Conservation (phyloP, 768 basidiomycete species). For the Lactarius hengduanensis region DNA sequence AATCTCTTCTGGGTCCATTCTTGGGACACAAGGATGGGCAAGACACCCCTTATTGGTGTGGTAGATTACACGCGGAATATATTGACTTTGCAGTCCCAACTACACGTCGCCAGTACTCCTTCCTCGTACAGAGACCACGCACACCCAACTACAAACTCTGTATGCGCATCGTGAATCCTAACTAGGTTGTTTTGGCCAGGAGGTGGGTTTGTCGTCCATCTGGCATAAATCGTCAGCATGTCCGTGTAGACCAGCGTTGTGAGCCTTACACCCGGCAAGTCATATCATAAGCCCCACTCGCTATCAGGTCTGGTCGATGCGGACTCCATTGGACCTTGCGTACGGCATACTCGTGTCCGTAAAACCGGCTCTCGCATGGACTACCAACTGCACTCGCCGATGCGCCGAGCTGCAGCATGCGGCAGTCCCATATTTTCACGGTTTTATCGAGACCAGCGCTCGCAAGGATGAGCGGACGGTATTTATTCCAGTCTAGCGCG, state of each 20-base stretch:
- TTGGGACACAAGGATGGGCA: neutral
- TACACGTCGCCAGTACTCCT: slow-evolving; percentile 82
- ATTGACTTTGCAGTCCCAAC: slow-evolving; percentile 87
- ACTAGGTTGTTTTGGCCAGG: slow-evolving; percentile 52
- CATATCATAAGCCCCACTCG: slow-evolving; percentile 90
- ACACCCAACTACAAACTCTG: slow-evolving; percentile 92
- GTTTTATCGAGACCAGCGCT: slow-evolving; percentile 77
- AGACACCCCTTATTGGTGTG: neutral
- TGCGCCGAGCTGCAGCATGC: slow-evolving; percentile 64
- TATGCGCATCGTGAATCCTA: slow-evolving; percentile 82
- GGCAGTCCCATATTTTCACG: slow-evolving; percentile 81
- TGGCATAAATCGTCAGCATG: slow-evolving; percentile 17
- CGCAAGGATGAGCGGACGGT: slow-evolving; percentile 72
- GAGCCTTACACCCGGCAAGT: slow-evolving; percentile 78
- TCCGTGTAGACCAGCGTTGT: slow-evolving; percentile 24
- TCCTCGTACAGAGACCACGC: slow-evolving; percentile 92
- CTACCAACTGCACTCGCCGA: slow-evolving; percentile 59
- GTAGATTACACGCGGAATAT: slow-evolving; percentile 56
- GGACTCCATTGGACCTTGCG: slow-evolving; percentile 89
- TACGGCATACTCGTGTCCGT: slow-evolving; percentile 89
- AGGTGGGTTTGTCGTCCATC: slow-evolving; percentile 71
- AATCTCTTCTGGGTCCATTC: slow-evolving; percentile 57
- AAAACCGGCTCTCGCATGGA: slow-evolving; percentile 62
- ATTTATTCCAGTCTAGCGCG: slow-evolving; percentile 91
- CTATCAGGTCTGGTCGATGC: slow-evolving; percentile 66